phyloP scores from a whole-genome alignment of 495 filamentous ascomycete species.

The Penicillium angulare region DNA sequence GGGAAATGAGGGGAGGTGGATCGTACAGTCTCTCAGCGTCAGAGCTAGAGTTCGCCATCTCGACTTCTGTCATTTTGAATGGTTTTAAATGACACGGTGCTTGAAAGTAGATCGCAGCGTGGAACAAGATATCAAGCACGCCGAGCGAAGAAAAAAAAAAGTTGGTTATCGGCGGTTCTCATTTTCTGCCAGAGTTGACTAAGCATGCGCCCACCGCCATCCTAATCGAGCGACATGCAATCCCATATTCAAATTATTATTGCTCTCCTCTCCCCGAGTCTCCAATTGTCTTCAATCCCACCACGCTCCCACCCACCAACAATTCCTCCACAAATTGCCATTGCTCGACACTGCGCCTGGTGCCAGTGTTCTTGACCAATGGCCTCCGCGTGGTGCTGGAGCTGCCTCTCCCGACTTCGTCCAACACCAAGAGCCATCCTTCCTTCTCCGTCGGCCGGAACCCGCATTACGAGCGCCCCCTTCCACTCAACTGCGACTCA shows the following conservation, averaged over 20 bases:
- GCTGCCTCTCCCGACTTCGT: constrained; percentile 57
- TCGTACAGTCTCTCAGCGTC: constrained; percentile 47
- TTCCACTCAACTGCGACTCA: constrained; percentile 46
- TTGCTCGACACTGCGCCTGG: constrained; percentile 36
- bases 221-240: constrained; percentile 16
- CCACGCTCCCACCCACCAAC: constrained; percentile 22
- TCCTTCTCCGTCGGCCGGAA: constrained; percentile 33
- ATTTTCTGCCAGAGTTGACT: constrained; percentile 30
- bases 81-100: not conserved
- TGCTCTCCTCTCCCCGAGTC: constrained; percentile 13
- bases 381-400: constrained; percentile 67
- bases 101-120: constrained; percentile 12
- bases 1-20: not conserved
- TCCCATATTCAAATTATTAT: constrained; percentile 40
- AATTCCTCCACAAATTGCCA: constrained; percentile 28
- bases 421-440: constrained; percentile 46
- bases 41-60: constrained; percentile 29
- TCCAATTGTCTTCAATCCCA: constrained; percentile 13
- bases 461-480: constrained; percentile 33
- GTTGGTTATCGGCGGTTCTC: constrained; percentile 22
- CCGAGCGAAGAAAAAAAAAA: constrained; percentile 25
- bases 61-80: constrained; percentile 27
- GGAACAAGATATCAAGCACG: constrained; percentile 23
- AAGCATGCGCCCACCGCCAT: constrained; percentile 25
- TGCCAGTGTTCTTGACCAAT: constrained; percentile 47